Percentiles rank a stretch among this genome's conserved stretches.
Evolutionary conservation across 495 filamentous ascomycete species (phyloP).

Genomic region (Talaromyces nanjingensis): DNA sequence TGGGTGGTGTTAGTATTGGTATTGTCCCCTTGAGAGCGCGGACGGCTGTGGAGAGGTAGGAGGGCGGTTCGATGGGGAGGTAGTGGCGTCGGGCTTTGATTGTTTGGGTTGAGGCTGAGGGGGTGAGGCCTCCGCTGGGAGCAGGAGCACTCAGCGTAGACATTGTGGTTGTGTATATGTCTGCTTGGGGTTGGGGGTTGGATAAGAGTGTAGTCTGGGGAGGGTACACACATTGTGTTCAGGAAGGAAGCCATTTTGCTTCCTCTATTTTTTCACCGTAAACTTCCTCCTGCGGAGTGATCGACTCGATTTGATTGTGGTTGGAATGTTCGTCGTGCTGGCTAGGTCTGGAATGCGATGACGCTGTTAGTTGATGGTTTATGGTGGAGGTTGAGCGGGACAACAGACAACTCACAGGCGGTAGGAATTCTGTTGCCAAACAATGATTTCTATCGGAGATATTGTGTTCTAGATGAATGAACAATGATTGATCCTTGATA

Average conservation of each 20-base stretch:
- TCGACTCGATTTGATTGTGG: not conserved
- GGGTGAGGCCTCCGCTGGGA: not conserved
- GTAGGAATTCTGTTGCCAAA: not conserved
- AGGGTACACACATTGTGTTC: constrained; percentile 61
- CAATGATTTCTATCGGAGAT: not conserved
- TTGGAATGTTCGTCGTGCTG: not conserved
- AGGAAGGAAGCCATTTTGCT: constrained; percentile 58
- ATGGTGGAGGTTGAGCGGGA: not conserved
- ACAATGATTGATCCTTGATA: not conserved
- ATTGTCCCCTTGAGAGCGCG: constrained; percentile 28
- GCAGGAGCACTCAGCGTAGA: constrained; percentile 10
- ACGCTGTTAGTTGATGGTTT: not conserved
- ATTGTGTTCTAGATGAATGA: not conserved
- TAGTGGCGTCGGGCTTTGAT: constrained; percentile 25
- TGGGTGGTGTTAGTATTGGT: constrained; percentile 47
- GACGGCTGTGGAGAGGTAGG: constrained; percentile 36
- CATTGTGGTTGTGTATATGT: constrained; percentile 17
- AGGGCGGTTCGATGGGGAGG: constrained; percentile 30
- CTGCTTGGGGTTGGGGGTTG: constrained; percentile 5
- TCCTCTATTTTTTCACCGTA: not conserved
- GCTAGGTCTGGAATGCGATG: not conserved
- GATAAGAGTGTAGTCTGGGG: constrained; percentile 16
- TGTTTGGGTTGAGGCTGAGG: constrained; percentile 5
- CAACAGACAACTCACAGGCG: not conserved
- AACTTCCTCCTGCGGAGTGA: not conserved